Evolutionary conservation across 352 stramenopile genomes (phyloP).

Genomic region (Pythium grandisporangium): DNA sequence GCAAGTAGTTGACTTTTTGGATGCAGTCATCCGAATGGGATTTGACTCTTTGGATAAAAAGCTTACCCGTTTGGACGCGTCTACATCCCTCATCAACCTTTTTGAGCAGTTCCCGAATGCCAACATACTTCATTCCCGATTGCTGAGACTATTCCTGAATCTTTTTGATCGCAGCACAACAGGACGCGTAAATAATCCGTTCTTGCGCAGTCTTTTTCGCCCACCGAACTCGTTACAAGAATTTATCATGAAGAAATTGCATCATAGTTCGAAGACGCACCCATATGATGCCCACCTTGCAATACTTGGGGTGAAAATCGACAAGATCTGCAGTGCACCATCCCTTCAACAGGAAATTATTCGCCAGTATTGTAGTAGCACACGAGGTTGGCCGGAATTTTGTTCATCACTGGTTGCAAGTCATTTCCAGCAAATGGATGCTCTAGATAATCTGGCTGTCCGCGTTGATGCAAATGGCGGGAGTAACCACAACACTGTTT

Average conservation of each 20-base stretch:
- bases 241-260: slow-evolving; percentile 61
- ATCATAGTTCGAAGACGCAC: slow-evolving; percentile 33
- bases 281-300: slow-evolving; percentile 63
- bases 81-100: slow-evolving; percentile 50
- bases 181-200: slow-evolving; percentile 63
- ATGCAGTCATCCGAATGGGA: slow-evolving; percentile 47
- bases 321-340: slow-evolving; percentile 68
- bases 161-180: slow-evolving; percentile 52
- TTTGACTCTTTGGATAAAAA: slow-evolving; percentile 48
- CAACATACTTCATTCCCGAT: slow-evolving; percentile 61
- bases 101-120: slow-evolving; percentile 66
- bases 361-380: slow-evolving; percentile 56
- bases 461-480: slow-evolving; percentile 5
- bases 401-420: slow-evolving; percentile 50
- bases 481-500: too few relatives aligned
- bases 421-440: slow-evolving; percentile 73
- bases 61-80: slow-evolving; percentile 40
- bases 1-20: slow-evolving; percentile 57
- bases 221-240: slow-evolving; percentile 54
- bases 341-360: slow-evolving; percentile 71
- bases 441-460: slow-evolving; percentile 27
- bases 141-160: slow-evolving; percentile 64
- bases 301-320: slow-evolving; percentile 72
- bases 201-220: slow-evolving; percentile 61
- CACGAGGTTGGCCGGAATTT: slow-evolving; percentile 58